Percentiles rank a stretch among this genome's conserved stretches.
phyloP scores from a whole-genome alignment of 176 grass and related monocot species.

The Rhipidocladum racemiflorum region DNA sequence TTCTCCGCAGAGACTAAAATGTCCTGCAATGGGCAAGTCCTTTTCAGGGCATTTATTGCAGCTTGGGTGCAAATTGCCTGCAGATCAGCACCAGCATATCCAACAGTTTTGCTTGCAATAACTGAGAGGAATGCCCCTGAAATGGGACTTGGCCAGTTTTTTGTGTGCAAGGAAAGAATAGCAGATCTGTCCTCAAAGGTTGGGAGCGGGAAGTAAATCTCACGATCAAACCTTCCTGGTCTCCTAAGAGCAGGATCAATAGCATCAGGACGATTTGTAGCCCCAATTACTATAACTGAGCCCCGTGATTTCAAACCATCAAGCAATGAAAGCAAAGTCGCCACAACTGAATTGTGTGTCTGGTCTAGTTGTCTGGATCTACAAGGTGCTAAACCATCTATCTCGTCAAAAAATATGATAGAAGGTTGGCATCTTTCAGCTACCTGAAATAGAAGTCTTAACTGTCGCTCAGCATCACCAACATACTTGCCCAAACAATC shows the following conservation, averaged over 20 bases:
- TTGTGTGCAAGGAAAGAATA: constrained; percentile 91
- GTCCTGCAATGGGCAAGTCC: constrained; percentile 64
- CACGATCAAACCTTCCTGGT: constrained; percentile 94
- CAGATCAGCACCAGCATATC: constrained; percentile 93
- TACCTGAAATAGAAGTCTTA: constrained; percentile 95
- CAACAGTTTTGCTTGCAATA: constrained; percentile 84
- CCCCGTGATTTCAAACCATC: constrained; percentile 97
- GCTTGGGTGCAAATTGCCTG: constrained; percentile 95
- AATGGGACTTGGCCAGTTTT: constrained; percentile 77
- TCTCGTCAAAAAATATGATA: constrained; percentile 99
- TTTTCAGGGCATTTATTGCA: constrained; percentile 94
- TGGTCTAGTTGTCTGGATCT: constrained; percentile 88
- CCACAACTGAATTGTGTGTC: constrained; percentile 98
- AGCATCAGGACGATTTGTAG: constrained; percentile 93
- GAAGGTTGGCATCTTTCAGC: constrained; percentile 96
- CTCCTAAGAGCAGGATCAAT: constrained; percentile 96
- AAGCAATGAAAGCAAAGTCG: constrained; percentile 90
- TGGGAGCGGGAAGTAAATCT: constrained; percentile 95
- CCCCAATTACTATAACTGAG: constrained; percentile 95
- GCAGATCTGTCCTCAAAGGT: constrained; percentile 80
- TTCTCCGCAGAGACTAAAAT: constrained; percentile 72
- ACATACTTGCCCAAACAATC: constrained; percentile 99
- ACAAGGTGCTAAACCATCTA: constrained; percentile 89
- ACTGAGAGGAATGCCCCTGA: constrained; percentile 67
- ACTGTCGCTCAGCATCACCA: constrained; percentile 91